Evolutionary conservation across 768 basidiomycete genomes (phyloP).

Genomic region (Tulasnella sp.): DNA sequence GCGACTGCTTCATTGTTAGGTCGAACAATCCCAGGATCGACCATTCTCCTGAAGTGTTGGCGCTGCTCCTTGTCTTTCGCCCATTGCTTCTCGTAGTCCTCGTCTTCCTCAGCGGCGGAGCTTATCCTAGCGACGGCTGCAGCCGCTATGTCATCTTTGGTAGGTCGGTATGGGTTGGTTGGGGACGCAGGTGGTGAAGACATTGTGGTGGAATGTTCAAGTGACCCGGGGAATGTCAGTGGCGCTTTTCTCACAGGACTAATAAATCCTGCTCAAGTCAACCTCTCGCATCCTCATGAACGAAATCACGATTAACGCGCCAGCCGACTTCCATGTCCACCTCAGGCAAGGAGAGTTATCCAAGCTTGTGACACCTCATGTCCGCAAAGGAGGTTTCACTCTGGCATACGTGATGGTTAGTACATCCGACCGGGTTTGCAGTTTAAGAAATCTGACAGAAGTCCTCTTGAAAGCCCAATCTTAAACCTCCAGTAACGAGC

Average conservation of each 20-base stretch:
- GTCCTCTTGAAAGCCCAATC: conserved; percentile 60
- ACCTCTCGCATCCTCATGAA: neutral
- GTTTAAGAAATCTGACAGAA: neutral
- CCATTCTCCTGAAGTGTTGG: conserved; percentile 59
- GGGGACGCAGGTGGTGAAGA: neutral
- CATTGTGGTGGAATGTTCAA: neutral
- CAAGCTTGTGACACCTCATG: conserved; percentile 78
- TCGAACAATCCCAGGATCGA: conserved; percentile 68
- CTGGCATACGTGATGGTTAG: conserved; percentile 93
- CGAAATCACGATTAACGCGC: conserved; percentile 26
- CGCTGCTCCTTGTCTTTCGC: conserved; percentile 50
- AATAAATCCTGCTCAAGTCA: neutral
- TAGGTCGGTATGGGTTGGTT: neutral
- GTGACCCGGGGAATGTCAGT: neutral
- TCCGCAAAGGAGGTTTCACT: conserved; percentile 76
- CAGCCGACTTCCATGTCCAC: conserved; percentile 95
- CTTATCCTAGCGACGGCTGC: neutral
- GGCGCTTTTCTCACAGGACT: neutral
- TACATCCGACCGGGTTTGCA: conserved; percentile 6
- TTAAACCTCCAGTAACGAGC: conserved; percentile 75
- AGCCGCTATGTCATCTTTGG: neutral
- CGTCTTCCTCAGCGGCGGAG: conserved; percentile 3
- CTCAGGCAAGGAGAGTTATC: conserved; percentile 80
- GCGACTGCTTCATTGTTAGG: conserved; percentile 55
- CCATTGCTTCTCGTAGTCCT: conserved; percentile 15